Conservation (phyloP, 768 basidiomycete genomes). For the Pisolithus orientalis region DNA sequence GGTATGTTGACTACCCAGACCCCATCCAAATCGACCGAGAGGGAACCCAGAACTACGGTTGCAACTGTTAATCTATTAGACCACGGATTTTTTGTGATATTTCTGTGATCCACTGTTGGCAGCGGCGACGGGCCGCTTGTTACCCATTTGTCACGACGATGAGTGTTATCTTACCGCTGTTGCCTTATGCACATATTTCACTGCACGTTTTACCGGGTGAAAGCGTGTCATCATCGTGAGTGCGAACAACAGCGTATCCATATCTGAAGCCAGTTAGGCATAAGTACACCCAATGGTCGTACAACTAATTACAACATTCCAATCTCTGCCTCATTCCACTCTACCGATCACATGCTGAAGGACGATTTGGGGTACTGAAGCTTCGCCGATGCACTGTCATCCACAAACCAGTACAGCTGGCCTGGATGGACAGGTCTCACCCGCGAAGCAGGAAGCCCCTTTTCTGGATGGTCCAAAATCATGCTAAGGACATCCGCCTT, state of each 20-base stretch:
- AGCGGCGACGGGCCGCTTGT: slow-evolving; percentile 20
- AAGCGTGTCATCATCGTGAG: slow-evolving; percentile 7
- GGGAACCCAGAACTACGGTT: slow-evolving; percentile 84
- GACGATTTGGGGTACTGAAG: slow-evolving; percentile 50
- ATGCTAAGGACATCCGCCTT: slow-evolving; percentile 71
- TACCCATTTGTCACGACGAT: slow-evolving; percentile 27
- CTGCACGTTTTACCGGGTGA: slow-evolving; percentile 7
- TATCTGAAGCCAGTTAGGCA: slow-evolving; percentile 6
- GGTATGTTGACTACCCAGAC: slow-evolving; percentile 98
- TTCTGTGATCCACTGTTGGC: slow-evolving; percentile 17
- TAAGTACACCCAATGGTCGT: background rate
- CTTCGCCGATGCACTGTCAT: slow-evolving; percentile 71
- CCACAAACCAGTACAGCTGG: slow-evolving; percentile 91
- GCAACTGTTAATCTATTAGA: slow-evolving; percentile 64
- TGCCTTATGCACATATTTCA: slow-evolving; percentile 18
- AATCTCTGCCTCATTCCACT: background rate
- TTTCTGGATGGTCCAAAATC: slow-evolving; percentile 78
- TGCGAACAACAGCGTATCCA: slow-evolving; percentile 9
- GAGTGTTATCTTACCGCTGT: slow-evolving; percentile 30
- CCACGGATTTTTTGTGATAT: slow-evolving; percentile 13
- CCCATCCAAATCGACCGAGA: slow-evolving; percentile 96
- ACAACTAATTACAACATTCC: slow-evolving; percentile 15
- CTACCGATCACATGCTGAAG: slow-evolving; percentile 44
- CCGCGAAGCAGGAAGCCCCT: slow-evolving; percentile 73
- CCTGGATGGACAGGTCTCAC: slow-evolving; percentile 78